Evolutionary conservation across 2,329 filamentous ascomycete species (phyloP).

Genomic region (Venturia oleaginea): DNA sequence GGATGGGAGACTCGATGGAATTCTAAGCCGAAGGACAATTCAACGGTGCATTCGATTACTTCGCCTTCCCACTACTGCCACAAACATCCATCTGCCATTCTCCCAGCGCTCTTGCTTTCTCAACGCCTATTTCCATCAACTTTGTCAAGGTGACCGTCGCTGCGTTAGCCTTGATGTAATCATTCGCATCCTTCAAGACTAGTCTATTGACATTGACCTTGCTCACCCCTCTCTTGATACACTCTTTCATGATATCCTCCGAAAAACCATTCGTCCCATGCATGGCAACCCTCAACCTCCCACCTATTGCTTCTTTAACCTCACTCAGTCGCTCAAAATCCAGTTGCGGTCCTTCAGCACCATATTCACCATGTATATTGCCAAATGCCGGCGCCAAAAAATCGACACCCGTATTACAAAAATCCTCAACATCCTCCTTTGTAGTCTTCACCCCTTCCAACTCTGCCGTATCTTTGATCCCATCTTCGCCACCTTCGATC

Average conservation of each 20-base stretch:
- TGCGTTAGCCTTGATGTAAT: constrained; percentile 31
- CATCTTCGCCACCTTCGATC: constrained; percentile 67
- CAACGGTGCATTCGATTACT: neutral
- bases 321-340: constrained; percentile 18
- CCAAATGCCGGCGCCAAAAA: constrained; percentile 68
- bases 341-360: constrained; percentile 47
- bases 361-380: constrained; percentile 68
- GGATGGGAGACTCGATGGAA: neutral
- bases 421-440: constrained; percentile 59
- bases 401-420: constrained; percentile 62
- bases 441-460: constrained; percentile 57
- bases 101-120: constrained; percentile 32
- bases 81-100: constrained; percentile 43
- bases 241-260: constrained; percentile 40
- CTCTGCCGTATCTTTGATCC: constrained; percentile 58
- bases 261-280: constrained; percentile 51
- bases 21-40: neutral
- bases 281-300: constrained; percentile 33
- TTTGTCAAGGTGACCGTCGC: constrained; percentile 27
- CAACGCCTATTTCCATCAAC: constrained; percentile 39
- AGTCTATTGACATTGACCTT: constrained; percentile 52
- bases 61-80: constrained; percentile 37
- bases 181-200: constrained; percentile 30
- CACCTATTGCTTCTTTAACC: constrained; percentile 4
- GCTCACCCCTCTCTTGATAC: constrained; percentile 43